Evolutionary conservation across 257 asterid genomes (phyloP).

Genomic region (Solanum ossicruentum): DNA sequence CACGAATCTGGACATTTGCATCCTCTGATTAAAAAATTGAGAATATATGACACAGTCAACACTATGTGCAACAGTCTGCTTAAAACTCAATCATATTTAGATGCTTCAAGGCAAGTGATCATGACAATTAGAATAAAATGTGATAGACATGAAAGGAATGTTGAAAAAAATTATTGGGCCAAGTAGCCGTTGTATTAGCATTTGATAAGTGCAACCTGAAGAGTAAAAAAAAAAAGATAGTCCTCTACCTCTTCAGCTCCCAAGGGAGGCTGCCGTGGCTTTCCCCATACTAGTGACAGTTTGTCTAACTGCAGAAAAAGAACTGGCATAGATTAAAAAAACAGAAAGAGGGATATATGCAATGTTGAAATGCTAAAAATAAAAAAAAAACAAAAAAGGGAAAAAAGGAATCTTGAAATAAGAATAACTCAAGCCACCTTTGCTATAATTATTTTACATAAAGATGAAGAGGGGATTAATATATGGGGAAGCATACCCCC

Average conservation of each 20-base stretch:
- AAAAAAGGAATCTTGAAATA: not conserved
- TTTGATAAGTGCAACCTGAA: not conserved
- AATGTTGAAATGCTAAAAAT: not conserved
- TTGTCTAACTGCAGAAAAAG: conserved; percentile 50
- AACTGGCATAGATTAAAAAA: not conserved
- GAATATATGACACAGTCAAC: not conserved
- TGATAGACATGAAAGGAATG: not conserved
- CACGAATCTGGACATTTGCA: not conserved
- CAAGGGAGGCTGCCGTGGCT: conserved; percentile 89
- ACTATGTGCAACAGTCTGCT: not conserved
- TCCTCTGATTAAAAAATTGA: not conserved
- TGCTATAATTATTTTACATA: not conserved
- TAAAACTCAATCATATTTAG: not conserved
- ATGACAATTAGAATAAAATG: not conserved
- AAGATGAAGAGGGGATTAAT: not conserved
- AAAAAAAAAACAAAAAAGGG: not conserved
- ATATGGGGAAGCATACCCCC: not conserved
- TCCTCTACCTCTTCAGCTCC: conserved; percentile 61
- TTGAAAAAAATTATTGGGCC: not conserved
- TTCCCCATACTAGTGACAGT: conserved; percentile 85
- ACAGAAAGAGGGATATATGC: not conserved
- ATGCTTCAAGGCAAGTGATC: not conserved
- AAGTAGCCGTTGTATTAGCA: not conserved
- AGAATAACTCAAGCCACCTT: not conserved
- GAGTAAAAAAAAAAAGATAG: not conserved